Percentiles rank a stretch among this genome's conserved stretches.
phyloP scores from a whole-genome alignment of 768 basidiomycete species.

The Pholiota molesta region DNA sequence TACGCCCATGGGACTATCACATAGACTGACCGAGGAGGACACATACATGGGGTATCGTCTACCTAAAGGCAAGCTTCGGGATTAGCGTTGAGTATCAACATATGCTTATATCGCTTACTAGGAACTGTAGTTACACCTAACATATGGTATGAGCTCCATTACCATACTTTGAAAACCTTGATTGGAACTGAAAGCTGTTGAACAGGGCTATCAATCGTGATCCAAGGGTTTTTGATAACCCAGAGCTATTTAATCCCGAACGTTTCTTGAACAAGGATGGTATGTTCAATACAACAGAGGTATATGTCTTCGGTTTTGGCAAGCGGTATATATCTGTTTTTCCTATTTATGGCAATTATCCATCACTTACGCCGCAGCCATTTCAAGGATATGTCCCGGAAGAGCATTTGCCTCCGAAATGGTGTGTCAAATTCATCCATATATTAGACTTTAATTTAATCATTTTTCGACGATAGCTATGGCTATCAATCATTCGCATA shows the following conservation, averaged over 20 bases:
- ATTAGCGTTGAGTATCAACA: not conserved
- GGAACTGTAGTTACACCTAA: constrained; percentile 1
- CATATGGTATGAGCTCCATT: not conserved
- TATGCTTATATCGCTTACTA: not conserved
- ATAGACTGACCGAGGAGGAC: constrained; percentile 26
- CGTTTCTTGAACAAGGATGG: constrained; percentile 28
- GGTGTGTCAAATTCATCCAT: not conserved
- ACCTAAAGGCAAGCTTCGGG: constrained; percentile 16
- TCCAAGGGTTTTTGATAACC: constrained; percentile 32
- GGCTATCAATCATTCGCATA: not conserved
- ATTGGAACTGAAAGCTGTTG: not conserved
- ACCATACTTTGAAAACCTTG: not conserved
- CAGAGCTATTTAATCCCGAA: constrained; percentile 32
- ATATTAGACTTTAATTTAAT: not conserved
- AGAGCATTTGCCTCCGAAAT: not conserved
- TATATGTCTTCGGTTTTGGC: not conserved
- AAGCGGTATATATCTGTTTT: not conserved
- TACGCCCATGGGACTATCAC: constrained; percentile 18
- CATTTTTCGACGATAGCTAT: not conserved
- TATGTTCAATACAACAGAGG: constrained; percentile 7
- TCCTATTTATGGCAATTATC: too few relatives aligned
- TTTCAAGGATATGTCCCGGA: not conserved
- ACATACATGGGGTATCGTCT: constrained; percentile 24
- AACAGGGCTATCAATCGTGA: constrained; percentile 34
- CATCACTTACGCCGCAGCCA: not conserved